These are phyloP conservation scores for Coemansia sp. DNA, from an alignment of 192 early-diverging fungal species.

Conservation along the genomic window DNA sequence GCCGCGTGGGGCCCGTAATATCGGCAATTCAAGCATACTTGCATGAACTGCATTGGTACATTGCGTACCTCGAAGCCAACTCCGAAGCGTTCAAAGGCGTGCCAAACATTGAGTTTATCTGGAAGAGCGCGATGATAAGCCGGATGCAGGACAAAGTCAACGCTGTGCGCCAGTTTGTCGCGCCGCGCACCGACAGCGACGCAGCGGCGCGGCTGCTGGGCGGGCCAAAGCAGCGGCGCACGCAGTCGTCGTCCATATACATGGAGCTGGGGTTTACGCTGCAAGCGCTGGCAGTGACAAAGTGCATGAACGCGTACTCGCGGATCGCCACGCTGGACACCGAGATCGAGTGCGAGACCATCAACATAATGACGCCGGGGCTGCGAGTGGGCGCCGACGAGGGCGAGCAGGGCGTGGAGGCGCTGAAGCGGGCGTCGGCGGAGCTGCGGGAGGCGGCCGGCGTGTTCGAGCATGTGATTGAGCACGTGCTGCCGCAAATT, in stretches of 20 bases:
- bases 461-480: slow-evolving; percentile 45
- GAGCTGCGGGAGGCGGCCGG: slow-evolving; percentile 52
- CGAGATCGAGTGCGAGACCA: slow-evolving; percentile 49
- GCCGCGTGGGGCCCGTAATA: slow-evolving; percentile 22
- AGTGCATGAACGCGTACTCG: slow-evolving; percentile 52
- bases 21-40: slow-evolving; percentile 37
- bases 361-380: slow-evolving; percentile 46
- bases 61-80: slow-evolving; percentile 38
- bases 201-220: slow-evolving; percentile 21
- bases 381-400: slow-evolving; percentile 17
- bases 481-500: slow-evolving; percentile 39
- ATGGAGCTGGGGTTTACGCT: slow-evolving; percentile 51
- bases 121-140: slow-evolving; percentile 51
- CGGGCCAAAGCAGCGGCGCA: slow-evolving; percentile 38
- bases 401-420: slow-evolving; percentile 39
- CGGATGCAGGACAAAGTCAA: slow-evolving; percentile 32
- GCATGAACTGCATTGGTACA: slow-evolving; percentile 49
- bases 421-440: slow-evolving; percentile 44
- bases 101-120: slow-evolving; percentile 45
- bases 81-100: slow-evolving; percentile 30
- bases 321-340: slow-evolving; percentile 47
- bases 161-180: slow-evolving; percentile 21
- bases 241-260: slow-evolving; percentile 46
- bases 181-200: slow-evolving; percentile 18
- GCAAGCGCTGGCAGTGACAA: slow-evolving; percentile 42